phyloP scores from a whole-genome alignment of 768 basidiomycete genomes.

The Phlebiopsis flavidoalba region DNA sequence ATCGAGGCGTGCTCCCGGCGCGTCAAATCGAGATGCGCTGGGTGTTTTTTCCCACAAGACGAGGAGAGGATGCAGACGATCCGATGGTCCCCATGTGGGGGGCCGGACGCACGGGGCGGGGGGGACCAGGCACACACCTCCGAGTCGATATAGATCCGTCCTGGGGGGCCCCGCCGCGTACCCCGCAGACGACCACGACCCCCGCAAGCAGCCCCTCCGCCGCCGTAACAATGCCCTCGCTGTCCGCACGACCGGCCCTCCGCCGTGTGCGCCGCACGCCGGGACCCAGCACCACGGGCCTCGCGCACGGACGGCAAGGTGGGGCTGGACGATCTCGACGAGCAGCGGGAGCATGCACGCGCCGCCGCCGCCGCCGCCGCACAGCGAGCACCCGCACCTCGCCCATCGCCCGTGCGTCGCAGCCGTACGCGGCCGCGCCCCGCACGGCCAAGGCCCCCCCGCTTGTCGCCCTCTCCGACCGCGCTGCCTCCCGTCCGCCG shows the following conservation, averaged over 20 bases:
- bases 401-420: background rate
- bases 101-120: slow-evolving; percentile 14
- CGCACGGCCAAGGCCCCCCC: slow-evolving; percentile 1
- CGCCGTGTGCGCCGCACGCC: slow-evolving; percentile 9
- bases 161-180: background rate
- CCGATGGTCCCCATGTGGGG: slow-evolving; percentile 39
- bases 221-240: slow-evolving; percentile 22
- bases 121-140: slow-evolving; percentile 3
- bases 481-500: background rate
- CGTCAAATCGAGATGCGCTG: slow-evolving; percentile 82
- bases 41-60: slow-evolving; percentile 63
- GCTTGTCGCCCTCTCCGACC: slow-evolving; percentile 1
- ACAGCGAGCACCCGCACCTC: slow-evolving; percentile 1
- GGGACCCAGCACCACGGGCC: slow-evolving; percentile 16
- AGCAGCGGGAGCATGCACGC: background rate
- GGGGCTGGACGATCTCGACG: slow-evolving; percentile 6
- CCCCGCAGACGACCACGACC: slow-evolving; percentile 10
- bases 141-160: slow-evolving; percentile 1
- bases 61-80: slow-evolving; percentile 68
- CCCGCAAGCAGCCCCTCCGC: slow-evolving; percentile 15
- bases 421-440: background rate
- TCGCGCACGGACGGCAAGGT: slow-evolving; percentile 8
- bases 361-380: no score
- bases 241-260: slow-evolving; percentile 7
- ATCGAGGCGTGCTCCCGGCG: slow-evolving; percentile 57